Evolutionary conservation across 2,329 filamentous ascomycete genomes (phyloP).

Genomic region (Aspergillus quadricinctus): DNA sequence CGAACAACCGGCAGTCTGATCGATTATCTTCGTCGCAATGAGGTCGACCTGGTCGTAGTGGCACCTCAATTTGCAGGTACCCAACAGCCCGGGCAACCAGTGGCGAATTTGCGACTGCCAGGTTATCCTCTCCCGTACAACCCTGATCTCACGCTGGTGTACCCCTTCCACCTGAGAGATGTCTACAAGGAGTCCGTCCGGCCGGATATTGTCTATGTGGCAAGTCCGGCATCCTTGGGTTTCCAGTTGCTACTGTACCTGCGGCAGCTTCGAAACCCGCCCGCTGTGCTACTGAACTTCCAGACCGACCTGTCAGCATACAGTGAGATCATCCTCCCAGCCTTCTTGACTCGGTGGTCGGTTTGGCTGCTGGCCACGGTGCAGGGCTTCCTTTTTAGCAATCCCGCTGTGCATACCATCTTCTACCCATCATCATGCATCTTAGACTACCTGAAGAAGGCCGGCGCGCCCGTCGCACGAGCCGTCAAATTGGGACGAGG

Average conservation of each 20-base stretch:
- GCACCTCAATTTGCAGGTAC: slow-evolving; percentile 57
- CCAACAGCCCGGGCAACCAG: slow-evolving; percentile 25
- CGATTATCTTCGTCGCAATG: slow-evolving; percentile 61
- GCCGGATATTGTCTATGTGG: slow-evolving; percentile 66
- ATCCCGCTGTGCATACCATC: slow-evolving; percentile 58
- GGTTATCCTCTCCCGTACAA: slow-evolving; percentile 68
- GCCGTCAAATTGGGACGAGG: slow-evolving; percentile 60
- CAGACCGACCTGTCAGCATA: slow-evolving; percentile 69
- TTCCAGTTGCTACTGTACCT: slow-evolving; percentile 69
- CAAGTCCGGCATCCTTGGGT: slow-evolving; percentile 64
- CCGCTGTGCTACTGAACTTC: slow-evolving; percentile 64
- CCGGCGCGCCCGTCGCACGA: slow-evolving; percentile 54
- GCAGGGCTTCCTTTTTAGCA: slow-evolving; percentile 63
- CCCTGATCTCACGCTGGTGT: slow-evolving; percentile 65
- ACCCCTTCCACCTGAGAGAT: slow-evolving; percentile 61
- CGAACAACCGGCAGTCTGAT: slow-evolving; percentile 66
- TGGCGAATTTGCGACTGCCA: slow-evolving; percentile 49
- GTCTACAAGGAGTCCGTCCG: slow-evolving; percentile 60
- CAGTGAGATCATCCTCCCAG: slow-evolving; percentile 64
- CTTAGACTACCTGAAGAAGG: slow-evolving; percentile 55
- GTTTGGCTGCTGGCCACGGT: slow-evolving; percentile 60
- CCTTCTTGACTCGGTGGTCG: slow-evolving; percentile 57
- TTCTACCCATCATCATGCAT: slow-evolving; percentile 67
- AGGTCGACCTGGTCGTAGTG: slow-evolving; percentile 62
- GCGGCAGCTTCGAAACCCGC: slow-evolving; percentile 53